These are phyloP conservation scores for Chytriomyces sp. DNA, from an alignment of 192 early-diverging fungal genomes.

Conservation along the genomic window DNA sequence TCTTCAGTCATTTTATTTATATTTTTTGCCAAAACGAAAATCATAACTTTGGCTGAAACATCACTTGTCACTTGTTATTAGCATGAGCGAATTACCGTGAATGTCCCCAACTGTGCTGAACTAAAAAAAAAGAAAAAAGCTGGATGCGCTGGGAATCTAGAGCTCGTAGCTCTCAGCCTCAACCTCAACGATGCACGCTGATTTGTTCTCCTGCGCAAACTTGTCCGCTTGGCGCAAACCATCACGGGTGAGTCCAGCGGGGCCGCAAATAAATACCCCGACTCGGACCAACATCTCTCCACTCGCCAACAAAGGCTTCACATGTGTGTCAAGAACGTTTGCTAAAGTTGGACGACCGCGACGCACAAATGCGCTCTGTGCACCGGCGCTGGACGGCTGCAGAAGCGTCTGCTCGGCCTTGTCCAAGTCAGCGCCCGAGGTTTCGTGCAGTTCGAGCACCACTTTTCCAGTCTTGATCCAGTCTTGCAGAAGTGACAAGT, in stretches of 20 bases:
- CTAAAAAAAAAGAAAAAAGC: too few relatives aligned
- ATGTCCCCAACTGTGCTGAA: too few relatives aligned
- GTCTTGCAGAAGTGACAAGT: neutral
- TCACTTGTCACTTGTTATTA: too few relatives aligned
- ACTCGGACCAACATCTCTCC: neutral
- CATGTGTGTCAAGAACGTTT: neutral
- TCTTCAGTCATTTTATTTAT: slow-evolving; percentile 9
- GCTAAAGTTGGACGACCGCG: neutral
- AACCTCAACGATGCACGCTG: too few relatives aligned
- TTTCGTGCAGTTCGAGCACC: neutral
- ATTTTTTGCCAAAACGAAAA: neutral
- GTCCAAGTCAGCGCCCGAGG: neutral
- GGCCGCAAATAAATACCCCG: neutral
- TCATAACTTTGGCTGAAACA: neutral
- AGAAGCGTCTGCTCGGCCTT: neutral
- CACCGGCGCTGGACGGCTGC: neutral
- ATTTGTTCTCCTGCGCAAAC: neutral
- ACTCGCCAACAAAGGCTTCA: neutral
- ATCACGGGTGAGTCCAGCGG: neutral
- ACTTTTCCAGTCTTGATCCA: neutral
- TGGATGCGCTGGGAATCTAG: too few relatives aligned
- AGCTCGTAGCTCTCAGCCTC: too few relatives aligned
- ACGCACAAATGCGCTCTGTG: too few relatives aligned
- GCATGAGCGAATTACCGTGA: too few relatives aligned
- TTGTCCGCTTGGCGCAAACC: neutral